A percentile compares a stretch with the other conserved stretches of the same genome.
Evolutionary conservation across 371 early-diverging fungal species (phyloP).

Genomic region (Mucor velutinosus): DNA sequence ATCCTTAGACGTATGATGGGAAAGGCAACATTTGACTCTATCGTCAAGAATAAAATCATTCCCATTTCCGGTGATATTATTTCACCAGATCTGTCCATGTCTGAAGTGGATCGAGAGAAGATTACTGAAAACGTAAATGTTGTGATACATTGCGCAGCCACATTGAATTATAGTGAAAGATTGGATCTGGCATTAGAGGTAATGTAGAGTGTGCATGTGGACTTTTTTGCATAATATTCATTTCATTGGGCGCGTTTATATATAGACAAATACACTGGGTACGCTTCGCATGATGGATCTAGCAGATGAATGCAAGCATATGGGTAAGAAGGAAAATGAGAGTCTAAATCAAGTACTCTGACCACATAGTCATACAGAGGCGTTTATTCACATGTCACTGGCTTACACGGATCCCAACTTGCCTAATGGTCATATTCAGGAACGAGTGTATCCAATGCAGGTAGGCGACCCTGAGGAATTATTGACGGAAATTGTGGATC

Average conservation of each 20-base stretch:
- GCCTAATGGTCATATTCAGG: conserved; percentile 53
- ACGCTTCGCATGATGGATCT: conserved; percentile 64
- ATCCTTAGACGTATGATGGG: conserved; percentile 41
- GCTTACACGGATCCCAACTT: conserved; percentile 49
- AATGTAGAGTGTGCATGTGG: not conserved
- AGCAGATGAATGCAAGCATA: conserved; percentile 55
- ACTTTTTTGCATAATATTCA: not conserved
- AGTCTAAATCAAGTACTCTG: too few species aligned
- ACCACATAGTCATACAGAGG: conserved; percentile 21
- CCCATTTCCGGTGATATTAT: conserved; percentile 65
- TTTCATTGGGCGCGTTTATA: not conserved
- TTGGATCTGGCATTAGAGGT: conserved; percentile 64
- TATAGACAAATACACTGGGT: conserved; percentile 61
- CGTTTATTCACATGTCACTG: conserved; percentile 54
- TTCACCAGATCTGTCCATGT: conserved; percentile 56
- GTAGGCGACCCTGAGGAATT: conserved; percentile 61
- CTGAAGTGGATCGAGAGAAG: conserved; percentile 47
- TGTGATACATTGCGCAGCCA: conserved; percentile 68
- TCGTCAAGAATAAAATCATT: conserved; percentile 55
- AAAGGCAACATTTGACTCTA: conserved; percentile 35
- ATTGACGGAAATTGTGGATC: conserved; percentile 50
- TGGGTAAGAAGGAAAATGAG: too few species aligned
- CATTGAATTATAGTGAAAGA: conserved; percentile 65
- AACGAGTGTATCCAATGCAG: conserved; percentile 61
- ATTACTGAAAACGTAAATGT: conserved; percentile 51